phyloP scores from a whole-genome alignment of 495 filamentous ascomycete genomes.

The Penicillium silybi region DNA sequence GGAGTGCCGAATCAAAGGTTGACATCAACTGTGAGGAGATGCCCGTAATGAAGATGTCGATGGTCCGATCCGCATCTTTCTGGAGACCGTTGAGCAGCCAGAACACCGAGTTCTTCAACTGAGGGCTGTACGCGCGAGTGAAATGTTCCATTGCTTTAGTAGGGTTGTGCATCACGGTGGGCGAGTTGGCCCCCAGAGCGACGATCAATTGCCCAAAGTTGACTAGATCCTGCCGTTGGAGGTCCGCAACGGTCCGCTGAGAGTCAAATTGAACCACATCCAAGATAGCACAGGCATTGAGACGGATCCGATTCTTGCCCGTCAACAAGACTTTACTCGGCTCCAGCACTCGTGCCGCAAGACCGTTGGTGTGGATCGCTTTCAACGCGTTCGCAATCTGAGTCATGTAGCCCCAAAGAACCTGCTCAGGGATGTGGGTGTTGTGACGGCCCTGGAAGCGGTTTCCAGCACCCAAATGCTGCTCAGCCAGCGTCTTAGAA shows the following conservation, averaged over 20 bases:
- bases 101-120: slow-evolving; percentile 67
- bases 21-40: slow-evolving; percentile 70
- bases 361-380: slow-evolving; percentile 71
- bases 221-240: slow-evolving; percentile 84
- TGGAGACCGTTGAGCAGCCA: slow-evolving; percentile 65
- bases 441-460: slow-evolving; percentile 47
- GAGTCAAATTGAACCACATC: slow-evolving; percentile 80
- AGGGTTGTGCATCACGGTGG: slow-evolving; percentile 50
- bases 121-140: slow-evolving; percentile 63
- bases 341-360: slow-evolving; percentile 81
- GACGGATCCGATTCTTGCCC: slow-evolving; percentile 67
- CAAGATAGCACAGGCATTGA: slow-evolving; percentile 80
- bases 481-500: slow-evolving; percentile 83
- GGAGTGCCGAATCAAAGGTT: slow-evolving; percentile 68
- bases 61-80: slow-evolving; percentile 54
- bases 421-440: slow-evolving; percentile 63
- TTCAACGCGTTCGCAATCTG: slow-evolving; percentile 89
- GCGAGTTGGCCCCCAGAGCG: slow-evolving; percentile 65
- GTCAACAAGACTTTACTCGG: slow-evolving; percentile 79
- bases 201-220: slow-evolving; percentile 83
- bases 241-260: slow-evolving; percentile 60
- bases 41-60: slow-evolving; percentile 71
- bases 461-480: slow-evolving; percentile 62
- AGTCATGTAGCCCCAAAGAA: slow-evolving; percentile 87
- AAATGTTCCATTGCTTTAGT: slow-evolving; percentile 67